Evolutionary conservation across 108 stramenopile species (phyloP), one percentile per base, ranked within the genome.

Genomic region (Phaeodactylum tricornutum): DNA sequence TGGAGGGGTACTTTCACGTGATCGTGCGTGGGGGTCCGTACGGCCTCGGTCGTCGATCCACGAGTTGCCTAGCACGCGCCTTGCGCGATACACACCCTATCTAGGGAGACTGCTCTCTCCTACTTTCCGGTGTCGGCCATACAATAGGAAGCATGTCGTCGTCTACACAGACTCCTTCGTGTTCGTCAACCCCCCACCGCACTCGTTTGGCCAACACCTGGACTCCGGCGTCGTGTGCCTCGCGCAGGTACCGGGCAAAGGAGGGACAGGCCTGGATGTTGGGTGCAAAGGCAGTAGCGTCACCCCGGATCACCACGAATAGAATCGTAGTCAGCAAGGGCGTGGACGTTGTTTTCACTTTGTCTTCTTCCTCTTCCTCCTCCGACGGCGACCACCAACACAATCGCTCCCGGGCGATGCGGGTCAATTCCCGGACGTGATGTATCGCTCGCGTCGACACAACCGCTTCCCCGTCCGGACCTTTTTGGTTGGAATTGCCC

Each of bases 371-470:
- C n/a, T n/a, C n/a, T n/a, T n/a, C n/a, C n/a, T n/a, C n/a, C n/a
- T n/a, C n/a, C n/a, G n/a, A n/a, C n/a, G n/a, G n/a, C n/a, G n/a
- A n/a, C n/a, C n/a, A n/a, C n/a, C n/a, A n/a, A n/a, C n/a, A n/a
- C n/a, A n/a, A n/a, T n/a, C n/a, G n/a, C n/a, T n/a, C n/a, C 22
- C 11, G 12, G 2, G 44, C 43, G 24, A 81, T 43, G 27, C 60
- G 29, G 11, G 71, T 62, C 9, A 81, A 50, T 22, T 81, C 71
- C 0, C 65, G 58, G 17, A 81, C 51, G 50, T 81, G 79, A 40
- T 81, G 73, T 32, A 81, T 81, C 0, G 79, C 74, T 25, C 79
- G 54, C 1, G 67, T 69, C 8, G 72, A 73, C 0, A 81, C 79
- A 21, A 81, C 79, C 34, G 59, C 61, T 59, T 68, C 60, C 29